Base-by-base conservation (phyloP, 129 eudicot genomes). In the Artemisia annua region DNA sequence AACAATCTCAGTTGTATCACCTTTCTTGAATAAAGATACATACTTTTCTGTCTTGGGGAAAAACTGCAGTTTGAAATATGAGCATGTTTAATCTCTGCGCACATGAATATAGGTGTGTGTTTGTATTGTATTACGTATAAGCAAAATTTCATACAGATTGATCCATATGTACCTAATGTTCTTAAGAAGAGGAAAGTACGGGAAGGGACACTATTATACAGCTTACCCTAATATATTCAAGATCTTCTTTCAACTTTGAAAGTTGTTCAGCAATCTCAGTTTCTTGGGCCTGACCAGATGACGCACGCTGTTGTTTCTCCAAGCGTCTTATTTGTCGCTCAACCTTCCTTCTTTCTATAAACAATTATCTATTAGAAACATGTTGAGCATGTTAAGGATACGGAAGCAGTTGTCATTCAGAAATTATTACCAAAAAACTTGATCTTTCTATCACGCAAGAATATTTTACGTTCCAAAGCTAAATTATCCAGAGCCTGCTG, bases 1-100 rank as follows among this genome's bases (percentile, higher is more conserved):
- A 67, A 84, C 76, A 57, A 72, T 76, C 39, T 90, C 99, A 7
- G 61, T 44, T 55, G 85, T 88, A 55, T 94, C 99, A 59, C 84
- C 89, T 51, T 89, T 96, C 77, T 77, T 78, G 76, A 87, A 94
- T 65, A 94, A 83, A 19, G 99, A 69, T 77, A 90, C 89, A 81
- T 90, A 94, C 75, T 90, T 90, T 81, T 94, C 99, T 44, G 87
- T 83, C 91, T 90, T 94, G 3, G 99, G 99, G 56, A 94, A 94
- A 83, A 94, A 90, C 99, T 94, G 91, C 84, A 82, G 61, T 53
- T 68, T 17, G 49, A 58, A 70, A 54, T 7, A 63, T 28, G 14
- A 74, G 18, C 39, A 69, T 19, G 15, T 74, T 82, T 79, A 75
- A 73, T 46, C 18, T 24, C 57, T 18, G 8, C 46, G 11, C 46